phyloP scores from a whole-genome alignment of 2,329 filamentous ascomycete species.

The Botrytis medusae region DNA sequence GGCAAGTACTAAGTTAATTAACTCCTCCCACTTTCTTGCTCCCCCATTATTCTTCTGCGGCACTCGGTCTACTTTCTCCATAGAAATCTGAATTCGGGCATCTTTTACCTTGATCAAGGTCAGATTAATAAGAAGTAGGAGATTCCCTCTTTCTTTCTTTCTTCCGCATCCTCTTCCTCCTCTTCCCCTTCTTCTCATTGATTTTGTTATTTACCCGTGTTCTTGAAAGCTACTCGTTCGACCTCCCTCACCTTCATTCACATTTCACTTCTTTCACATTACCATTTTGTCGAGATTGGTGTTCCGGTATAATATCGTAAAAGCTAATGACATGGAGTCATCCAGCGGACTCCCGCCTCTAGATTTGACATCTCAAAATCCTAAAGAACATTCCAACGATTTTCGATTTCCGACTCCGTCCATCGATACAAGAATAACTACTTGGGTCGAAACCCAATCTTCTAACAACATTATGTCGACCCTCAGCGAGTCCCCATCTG shows the following conservation, averaged over 20 bases:
- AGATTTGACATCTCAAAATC: conserved; percentile 23
- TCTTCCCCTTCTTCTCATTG: not conserved
- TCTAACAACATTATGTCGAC: conserved; percentile 35
- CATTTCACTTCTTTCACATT: not conserved
- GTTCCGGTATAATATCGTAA: conserved; percentile 21
- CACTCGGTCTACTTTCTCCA: conserved; percentile 12
- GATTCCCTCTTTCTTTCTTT: not conserved
- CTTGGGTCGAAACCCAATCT: conserved; percentile 36
- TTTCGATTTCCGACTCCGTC: conserved; percentile 35
- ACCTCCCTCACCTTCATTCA: conserved; percentile 8
- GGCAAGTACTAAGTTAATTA: not conserved
- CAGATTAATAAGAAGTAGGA: conserved; percentile 3
- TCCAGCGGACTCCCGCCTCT: conserved; percentile 31
- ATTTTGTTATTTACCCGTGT: conserved; percentile 7
- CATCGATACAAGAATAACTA: conserved; percentile 34
- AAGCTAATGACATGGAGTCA: conserved; percentile 39
- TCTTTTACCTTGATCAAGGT: conserved; percentile 6
- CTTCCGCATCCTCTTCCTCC: not conserved
- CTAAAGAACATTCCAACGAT: conserved; percentile 25
- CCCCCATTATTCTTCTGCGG: not conserved
- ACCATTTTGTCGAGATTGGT: not conserved
- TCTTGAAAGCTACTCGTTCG: conserved; percentile 1
- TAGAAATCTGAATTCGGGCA: not conserved
- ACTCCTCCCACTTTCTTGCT: conserved; percentile 4
- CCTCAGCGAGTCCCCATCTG: conserved; percentile 34